Evolutionary conservation across 2,329 filamentous ascomycete genomes (phyloP).

Genomic region (Tolypocladium sp.): DNA sequence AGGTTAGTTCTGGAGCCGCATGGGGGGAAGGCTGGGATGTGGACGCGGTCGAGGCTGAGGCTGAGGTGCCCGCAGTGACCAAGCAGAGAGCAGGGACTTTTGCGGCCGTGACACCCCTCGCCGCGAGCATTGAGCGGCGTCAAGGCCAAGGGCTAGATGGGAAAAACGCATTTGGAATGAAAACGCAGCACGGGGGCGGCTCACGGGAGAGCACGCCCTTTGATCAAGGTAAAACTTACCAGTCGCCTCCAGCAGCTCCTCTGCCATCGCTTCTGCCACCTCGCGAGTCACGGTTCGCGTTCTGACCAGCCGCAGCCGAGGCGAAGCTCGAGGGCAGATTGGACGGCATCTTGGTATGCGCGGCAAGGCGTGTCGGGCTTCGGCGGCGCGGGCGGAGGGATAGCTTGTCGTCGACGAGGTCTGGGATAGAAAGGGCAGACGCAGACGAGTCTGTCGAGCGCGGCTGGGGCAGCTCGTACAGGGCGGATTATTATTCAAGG

Average conservation of each 20-base stretch:
- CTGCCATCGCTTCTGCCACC: slow-evolving; percentile 49
- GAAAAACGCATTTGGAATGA: not conserved
- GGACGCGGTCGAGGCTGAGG: not conserved
- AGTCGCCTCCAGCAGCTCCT: slow-evolving; percentile 55
- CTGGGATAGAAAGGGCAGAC: not conserved
- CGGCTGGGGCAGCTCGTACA: not conserved
- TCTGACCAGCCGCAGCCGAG: slow-evolving; percentile 72
- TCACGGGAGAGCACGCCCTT: not conserved
- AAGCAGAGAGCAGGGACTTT: not conserved
- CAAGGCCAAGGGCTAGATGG: slow-evolving; percentile 5
- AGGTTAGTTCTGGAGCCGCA: not conserved
- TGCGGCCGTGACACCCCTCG: not conserved
- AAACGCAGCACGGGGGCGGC: not conserved
- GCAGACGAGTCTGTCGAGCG: not conserved
- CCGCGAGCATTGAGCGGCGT: not conserved
- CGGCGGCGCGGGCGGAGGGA: not conserved
- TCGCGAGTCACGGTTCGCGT: slow-evolving; percentile 49
- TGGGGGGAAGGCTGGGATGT: not conserved
- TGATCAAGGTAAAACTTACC: slow-evolving; percentile 41
- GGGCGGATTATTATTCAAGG: not conserved
- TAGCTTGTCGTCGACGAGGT: not conserved
- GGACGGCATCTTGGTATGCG: slow-evolving; percentile 48
- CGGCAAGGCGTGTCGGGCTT: not conserved
- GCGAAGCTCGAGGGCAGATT: slow-evolving; percentile 77
- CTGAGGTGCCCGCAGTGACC: not conserved